phyloP scores from a whole-genome alignment of 306 rosid species.

The Quercus gilva region DNA sequence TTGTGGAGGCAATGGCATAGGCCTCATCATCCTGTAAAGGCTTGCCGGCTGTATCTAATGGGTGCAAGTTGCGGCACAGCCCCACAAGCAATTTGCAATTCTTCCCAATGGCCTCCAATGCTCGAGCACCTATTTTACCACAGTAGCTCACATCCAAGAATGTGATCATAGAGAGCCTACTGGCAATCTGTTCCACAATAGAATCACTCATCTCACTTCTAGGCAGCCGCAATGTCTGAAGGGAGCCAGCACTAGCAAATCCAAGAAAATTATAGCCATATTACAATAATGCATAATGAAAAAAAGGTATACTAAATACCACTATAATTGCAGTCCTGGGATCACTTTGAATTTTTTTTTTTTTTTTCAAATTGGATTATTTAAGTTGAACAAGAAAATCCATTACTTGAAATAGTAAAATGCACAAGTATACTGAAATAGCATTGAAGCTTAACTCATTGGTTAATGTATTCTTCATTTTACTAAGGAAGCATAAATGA shows the following conservation, averaged over 20 bases:
- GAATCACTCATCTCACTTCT: constrained; percentile 65
- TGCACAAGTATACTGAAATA: not conserved
- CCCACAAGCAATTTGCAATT: constrained; percentile 75
- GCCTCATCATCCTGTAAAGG: constrained; percentile 83
- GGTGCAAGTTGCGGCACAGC: constrained; percentile 91
- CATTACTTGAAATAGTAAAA: not conserved
- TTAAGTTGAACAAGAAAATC: not conserved
- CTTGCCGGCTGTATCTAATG: constrained; percentile 76
- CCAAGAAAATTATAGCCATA: constrained; percentile 22
- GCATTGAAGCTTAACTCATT: not conserved
- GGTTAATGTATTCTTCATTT: not conserved
- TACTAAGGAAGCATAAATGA: constrained; percentile 2
- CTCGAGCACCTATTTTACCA: constrained; percentile 52
- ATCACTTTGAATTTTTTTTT: constrained; percentile 1
- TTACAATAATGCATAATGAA: constrained; percentile 22
- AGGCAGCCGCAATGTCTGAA: constrained; percentile 69
- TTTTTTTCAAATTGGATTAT: not conserved
- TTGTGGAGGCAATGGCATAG: constrained; percentile 77
- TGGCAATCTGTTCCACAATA: constrained; percentile 63
- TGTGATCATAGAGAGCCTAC: constrained; percentile 63
- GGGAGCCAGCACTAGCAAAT: constrained; percentile 85
- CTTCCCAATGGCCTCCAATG: constrained; percentile 77
- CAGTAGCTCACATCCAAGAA: constrained; percentile 99
- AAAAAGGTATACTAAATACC: not conserved
- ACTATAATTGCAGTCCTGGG: not conserved